Conservation (phyloP, 495 filamentous ascomycete genomes). For the Penicillium lividum region DNA sequence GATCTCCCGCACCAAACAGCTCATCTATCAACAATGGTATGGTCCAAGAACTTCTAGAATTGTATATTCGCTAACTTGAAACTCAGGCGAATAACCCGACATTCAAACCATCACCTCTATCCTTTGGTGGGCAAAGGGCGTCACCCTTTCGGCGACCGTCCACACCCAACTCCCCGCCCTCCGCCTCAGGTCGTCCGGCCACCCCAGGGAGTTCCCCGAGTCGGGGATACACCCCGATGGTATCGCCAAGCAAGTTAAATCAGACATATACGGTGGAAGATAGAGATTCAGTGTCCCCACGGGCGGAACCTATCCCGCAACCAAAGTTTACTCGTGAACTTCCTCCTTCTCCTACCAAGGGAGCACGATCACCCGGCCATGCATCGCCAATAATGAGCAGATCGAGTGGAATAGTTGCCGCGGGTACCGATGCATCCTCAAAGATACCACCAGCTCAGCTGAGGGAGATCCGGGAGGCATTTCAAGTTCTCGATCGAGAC, state of each 20-base stretch:
- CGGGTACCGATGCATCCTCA: constrained; percentile 54
- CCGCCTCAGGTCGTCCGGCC: constrained; percentile 37
- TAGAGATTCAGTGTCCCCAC: constrained; percentile 28
- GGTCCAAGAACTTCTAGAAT: constrained; percentile 2
- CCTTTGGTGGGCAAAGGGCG: constrained; percentile 65
- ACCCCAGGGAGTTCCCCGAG: constrained; percentile 49
- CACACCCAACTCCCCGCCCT: constrained; percentile 48
- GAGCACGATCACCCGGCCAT: constrained; percentile 31
- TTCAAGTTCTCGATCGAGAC: constrained; percentile 81
- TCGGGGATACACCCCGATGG: constrained; percentile 44
- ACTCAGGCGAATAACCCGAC: constrained; percentile 44
- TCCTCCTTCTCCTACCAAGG: constrained; percentile 47
- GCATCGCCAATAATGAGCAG: constrained; percentile 34
- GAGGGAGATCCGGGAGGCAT: constrained; percentile 77
- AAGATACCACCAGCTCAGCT: constrained; percentile 68
- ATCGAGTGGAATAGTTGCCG: constrained; percentile 20
- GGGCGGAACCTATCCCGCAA: constrained; percentile 36
- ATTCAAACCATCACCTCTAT: constrained; percentile 73
- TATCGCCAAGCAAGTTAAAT: constrained; percentile 50
- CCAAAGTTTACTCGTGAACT: constrained; percentile 44
- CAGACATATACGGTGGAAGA: constrained; percentile 51
- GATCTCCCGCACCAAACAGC: background rate
- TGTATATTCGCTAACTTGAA: background rate
- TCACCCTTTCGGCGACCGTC: constrained; percentile 74
- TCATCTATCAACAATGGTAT: constrained; percentile 26